Base-by-base conservation (phyloP, 805 yeast species). In the Barnettozyma pratensis region DNA sequence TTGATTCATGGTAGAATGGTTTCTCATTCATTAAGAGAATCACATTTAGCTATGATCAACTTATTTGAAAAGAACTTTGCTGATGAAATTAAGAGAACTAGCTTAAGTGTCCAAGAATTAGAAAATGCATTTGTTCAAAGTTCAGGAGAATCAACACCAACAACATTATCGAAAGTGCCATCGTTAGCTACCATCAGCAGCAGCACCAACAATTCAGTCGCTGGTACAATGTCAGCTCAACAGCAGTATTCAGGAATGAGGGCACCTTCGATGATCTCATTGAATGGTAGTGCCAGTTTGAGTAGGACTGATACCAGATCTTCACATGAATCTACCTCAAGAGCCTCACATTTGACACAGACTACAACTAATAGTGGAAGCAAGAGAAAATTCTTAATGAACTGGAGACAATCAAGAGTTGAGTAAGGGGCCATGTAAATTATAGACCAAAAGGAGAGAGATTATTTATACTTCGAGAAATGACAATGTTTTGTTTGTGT, bases 31-130 rank as follows among this genome's bases (percentile, higher is more conserved):
- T 70, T 87, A 71, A 75, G 69, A 55, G 75, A 77, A 2, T 76
- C 87, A 26, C 96, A 89, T 60, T 77, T 76, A n/a, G 75, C 81
- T 11, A 71, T 89, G 67, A 53, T 80, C 37, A 77, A 74, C 34
- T 66, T 88, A 49, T 87, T 78, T 68, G 73, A 73, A 54, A 76
- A 76, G 67, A 87, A 88, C 62, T 89, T 89, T 65, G 69, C 70
- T 29, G 74, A 69, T 6, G 96, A 89, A 55, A 82, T 90, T 37
- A 51, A 51, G 46, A 62, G 65, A 46, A 66, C 70, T 31, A 54
- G 59, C 1, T 53, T 70, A n/a, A 48, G 49, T 12, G 47, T 67
- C 7, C 48, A 53, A 12, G 66, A 66, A 6, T 52, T 64, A 32
- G 60, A 59, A 27, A 38, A 30, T 9, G 49, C 60, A 5, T 46